A percentile compares a stretch with the other conserved stretches of the same genome.
Conservation (phyloP, 352 stramenopile species). For the Phytophthora multivora region DNA sequence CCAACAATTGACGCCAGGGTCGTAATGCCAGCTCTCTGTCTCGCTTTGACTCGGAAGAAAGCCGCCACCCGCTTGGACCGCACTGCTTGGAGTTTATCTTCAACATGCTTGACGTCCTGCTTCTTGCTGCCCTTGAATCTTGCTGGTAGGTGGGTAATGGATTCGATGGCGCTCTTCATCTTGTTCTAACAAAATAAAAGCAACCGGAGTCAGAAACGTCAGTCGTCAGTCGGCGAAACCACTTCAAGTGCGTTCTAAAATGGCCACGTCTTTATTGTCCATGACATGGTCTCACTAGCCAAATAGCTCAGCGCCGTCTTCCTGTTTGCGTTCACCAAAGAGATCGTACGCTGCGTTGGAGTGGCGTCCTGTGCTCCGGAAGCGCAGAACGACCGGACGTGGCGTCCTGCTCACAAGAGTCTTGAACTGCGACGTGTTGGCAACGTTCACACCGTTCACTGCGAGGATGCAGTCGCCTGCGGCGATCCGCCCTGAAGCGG, state of each 20-base stretch:
- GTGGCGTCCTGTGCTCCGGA: conserved; percentile 51
- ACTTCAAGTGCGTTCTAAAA: conserved; percentile 18
- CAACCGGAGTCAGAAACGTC: background rate
- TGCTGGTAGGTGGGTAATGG: conserved; percentile 27
- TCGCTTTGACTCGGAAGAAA: conserved; percentile 30
- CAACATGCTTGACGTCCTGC: conserved; percentile 10
- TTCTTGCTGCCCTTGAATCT: conserved; percentile 27
- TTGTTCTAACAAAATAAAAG: background rate
- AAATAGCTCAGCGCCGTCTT: conserved; percentile 28
- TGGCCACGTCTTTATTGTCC: conserved; percentile 14
- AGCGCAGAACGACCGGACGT: conserved; percentile 74
- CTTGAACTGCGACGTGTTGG: conserved; percentile 76
- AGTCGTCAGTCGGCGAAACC: conserved; percentile 21
- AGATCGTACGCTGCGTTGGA: conserved; percentile 61
- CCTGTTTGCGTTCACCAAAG: conserved; percentile 60
- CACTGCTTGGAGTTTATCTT: conserved; percentile 20
- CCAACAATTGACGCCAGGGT: conserved; percentile 8
- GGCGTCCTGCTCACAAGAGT: conserved; percentile 60
- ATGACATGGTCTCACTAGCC: conserved; percentile 13
- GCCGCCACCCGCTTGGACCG: conserved; percentile 19
- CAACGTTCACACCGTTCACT: conserved; percentile 69
- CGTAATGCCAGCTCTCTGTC: conserved; percentile 15
- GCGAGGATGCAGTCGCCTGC: conserved; percentile 72
- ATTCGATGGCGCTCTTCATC: conserved; percentile 20
- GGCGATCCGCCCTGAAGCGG: conserved; percentile 56